These are phyloP conservation scores for Auricularia heimuer DNA, from an alignment of 768 basidiomycete species.

Conservation along the genomic window DNA sequence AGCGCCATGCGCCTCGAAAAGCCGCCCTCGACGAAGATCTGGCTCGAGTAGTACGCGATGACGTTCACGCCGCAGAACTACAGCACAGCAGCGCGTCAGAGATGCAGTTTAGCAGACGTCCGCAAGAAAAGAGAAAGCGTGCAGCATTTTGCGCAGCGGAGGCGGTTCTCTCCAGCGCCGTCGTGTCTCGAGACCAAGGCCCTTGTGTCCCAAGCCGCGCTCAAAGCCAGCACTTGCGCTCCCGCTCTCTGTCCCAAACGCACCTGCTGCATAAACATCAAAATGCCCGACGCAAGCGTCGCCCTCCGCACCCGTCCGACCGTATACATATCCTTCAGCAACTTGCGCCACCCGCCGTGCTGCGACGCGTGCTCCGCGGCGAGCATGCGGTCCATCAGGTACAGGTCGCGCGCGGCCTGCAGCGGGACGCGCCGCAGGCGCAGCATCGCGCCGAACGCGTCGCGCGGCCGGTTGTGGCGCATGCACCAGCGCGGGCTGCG, in stretches of 20 bases:
- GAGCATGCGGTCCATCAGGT: slow-evolving; percentile 32
- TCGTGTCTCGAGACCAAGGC: too few relatives aligned
- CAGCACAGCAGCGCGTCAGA: neutral
- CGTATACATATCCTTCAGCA: slow-evolving; percentile 51
- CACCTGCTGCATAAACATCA: slow-evolving; percentile 73
- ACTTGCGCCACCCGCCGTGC: slow-evolving; percentile 42
- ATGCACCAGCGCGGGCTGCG: slow-evolving; percentile 67
- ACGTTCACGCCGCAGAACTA: slow-evolving; percentile 73
- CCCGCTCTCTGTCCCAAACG: too few relatives aligned
- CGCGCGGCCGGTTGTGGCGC: slow-evolving; percentile 59
- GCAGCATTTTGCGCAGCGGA: too few relatives aligned
- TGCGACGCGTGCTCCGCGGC: slow-evolving; percentile 37
- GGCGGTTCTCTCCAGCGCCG: too few relatives aligned
- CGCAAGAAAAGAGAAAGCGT: too few relatives aligned
- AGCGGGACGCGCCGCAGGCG: slow-evolving; percentile 60
- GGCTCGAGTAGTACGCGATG: slow-evolving; percentile 73
- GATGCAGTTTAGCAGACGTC: too few relatives aligned
- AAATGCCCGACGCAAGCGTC: slow-evolving; percentile 46
- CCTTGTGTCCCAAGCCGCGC: too few relatives aligned
- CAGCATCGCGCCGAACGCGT: slow-evolving; percentile 51
- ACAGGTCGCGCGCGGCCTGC: slow-evolving; percentile 75
- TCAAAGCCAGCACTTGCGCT: too few relatives aligned
- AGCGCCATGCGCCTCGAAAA: slow-evolving; percentile 47
- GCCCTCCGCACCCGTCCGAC: slow-evolving; percentile 66
- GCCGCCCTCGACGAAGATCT: slow-evolving; percentile 55